These are phyloP conservation scores for Penicillium expansum DNA, from an alignment of 2,329 filamentous ascomycete genomes.

Conservation along the genomic window DNA sequence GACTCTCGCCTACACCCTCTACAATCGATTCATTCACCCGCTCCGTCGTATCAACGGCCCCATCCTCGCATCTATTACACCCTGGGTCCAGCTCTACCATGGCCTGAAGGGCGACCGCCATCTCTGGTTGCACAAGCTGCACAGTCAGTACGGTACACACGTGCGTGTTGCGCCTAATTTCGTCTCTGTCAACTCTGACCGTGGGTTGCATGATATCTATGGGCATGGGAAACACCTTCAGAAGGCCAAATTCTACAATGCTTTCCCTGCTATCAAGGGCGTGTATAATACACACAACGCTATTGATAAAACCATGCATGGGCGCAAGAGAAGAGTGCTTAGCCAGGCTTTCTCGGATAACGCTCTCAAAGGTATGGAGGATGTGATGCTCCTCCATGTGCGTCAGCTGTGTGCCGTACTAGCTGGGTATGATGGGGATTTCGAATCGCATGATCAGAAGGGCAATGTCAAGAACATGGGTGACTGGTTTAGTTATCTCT, in stretches of 20 bases:
- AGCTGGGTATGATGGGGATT: constrained; percentile 17
- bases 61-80: constrained; percentile 31
- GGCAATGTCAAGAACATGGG: constrained; percentile 36
- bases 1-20: constrained; percentile 31
- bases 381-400: constrained; percentile 64
- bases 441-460: constrained; percentile 19
- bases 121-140: constrained; percentile 67
- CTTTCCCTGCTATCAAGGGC: constrained; percentile 63
- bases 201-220: constrained; percentile 50
- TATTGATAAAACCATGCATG: constrained; percentile 66
- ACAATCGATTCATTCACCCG: constrained; percentile 39
- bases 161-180: constrained; percentile 79
- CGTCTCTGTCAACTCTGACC: constrained; percentile 71
- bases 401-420: constrained; percentile 58
- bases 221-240: constrained; percentile 41
- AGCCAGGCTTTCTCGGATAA: constrained; percentile 69
- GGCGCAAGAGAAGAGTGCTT: constrained; percentile 67
- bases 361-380: constrained; percentile 66
- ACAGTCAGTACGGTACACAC: constrained; percentile 65
- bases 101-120: constrained; percentile 73
- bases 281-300: constrained; percentile 71
- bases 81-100: constrained; percentile 65
- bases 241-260: constrained; percentile 71
- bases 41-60: constrained; percentile 34
- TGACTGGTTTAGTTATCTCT: constrained; percentile 44